Evolutionary conservation across 2,329 filamentous ascomycete species (phyloP), one percentile per base, ranked within the genome.

Genomic region (Xylaria sp.): DNA sequence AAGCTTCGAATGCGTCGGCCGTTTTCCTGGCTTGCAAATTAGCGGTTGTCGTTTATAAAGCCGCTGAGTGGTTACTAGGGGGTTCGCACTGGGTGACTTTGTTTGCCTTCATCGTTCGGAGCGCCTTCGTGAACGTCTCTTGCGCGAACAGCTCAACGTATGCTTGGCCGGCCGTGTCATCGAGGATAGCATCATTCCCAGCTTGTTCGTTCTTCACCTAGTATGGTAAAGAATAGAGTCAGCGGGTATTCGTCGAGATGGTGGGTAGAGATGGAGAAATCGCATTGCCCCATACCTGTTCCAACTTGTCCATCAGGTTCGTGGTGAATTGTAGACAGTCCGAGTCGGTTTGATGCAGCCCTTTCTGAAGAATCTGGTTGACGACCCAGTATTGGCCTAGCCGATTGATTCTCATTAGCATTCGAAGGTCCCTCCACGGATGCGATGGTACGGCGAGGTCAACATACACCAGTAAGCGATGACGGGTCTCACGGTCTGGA

Each of bases 111-210:
- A 97, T 84, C 0, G 91, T 88, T 51, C 88, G 85, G 66, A 97
- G 91, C 3, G 90, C 93, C 59, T 91, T 85, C 44, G 88, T 83
- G 60, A 99, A 92, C 0, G 92, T 92, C 66, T 96, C 90, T 60
- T 93, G 79, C 0, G 89, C 93, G 71, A 99, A 99, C 70, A 96
- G 89, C 72, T 97, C 92, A 44, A 97, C 88, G 66, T 96, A 96
- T 49, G 91, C 92, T 72, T 92, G 91, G 1, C 91, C 93, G 3
- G 89, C 91, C 1, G 87, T 77, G 64, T 97, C 92, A 72, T 97
- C 93, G 5, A 84, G 80, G 49, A 97, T 87, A 16, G 92, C 89
- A 69, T 95, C 91, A 66, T 97, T 90, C 44, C 83, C 80, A 8
- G 86, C 79, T 66, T 93, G 86, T 52, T 89, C 83, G 9, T 77